Base-by-base conservation (phyloP, 345 rosid genomes). In the Cardamine occulta region DNA sequence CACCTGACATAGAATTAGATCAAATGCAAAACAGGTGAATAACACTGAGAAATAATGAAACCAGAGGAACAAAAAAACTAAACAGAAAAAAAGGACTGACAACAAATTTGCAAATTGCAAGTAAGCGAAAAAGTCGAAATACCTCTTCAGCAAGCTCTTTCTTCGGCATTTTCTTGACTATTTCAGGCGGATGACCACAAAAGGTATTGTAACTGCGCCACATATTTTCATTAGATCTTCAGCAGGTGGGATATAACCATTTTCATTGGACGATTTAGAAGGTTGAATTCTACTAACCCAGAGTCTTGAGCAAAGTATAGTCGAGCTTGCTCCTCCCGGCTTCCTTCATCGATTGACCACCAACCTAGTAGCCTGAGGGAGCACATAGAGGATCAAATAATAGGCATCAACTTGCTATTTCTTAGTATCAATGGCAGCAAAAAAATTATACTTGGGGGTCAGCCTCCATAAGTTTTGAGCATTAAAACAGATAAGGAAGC, bases 111-210 rank as follows among this genome's bases (percentile, higher is more conserved):
- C 23, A 21, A 21, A 21, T 34, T 47, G 52, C 58, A 26, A 60
- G 68, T 48, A 13, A 44, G 31, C 42, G 19, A 73, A 78, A 54
- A 10, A 37, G 67, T 42, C 32, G 28, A 45, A 8, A 23, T 73
- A 95, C 99, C 96, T 92, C 99, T 80, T 95, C 98, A 10, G 97
- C 93, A 48, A 95, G 97, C 79, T 95, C 98, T 78, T 80, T 88
- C 80, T 86, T 92, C 23, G 98, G 97, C 99, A 92, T 90, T 82
- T 89, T 95, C 85, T 90, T 95, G 62, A 90, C 98, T 66, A 95
- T 75, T 70, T 95, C 99, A 13, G 99, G 99, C 54, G 97, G 89
- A 84, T 90, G 90, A 66, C 98, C 96, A 69, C 86, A 89, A 68
- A 95, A 95, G 64, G 99, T 95, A 79, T 89, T 89, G 78, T 95